Percentiles rank a stretch among this genome's conserved stretches.
These are phyloP conservation scores for Microcos paniculata DNA, from an alignment of 345 rosid genomes.

Conservation along the genomic window DNA sequence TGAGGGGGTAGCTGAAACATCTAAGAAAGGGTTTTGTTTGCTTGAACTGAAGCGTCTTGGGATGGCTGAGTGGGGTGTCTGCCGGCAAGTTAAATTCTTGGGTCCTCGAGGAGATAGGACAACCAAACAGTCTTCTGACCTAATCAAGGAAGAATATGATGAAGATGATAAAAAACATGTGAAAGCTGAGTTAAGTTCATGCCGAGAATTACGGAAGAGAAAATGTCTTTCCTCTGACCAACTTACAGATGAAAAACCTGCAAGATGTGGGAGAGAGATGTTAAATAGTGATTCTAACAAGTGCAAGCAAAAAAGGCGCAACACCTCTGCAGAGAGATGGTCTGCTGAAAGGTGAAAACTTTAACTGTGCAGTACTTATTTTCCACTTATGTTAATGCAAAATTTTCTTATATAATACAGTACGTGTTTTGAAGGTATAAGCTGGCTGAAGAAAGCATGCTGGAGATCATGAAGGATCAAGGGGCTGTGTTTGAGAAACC, in stretches of 20 bases:
- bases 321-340: constrained; percentile 48
- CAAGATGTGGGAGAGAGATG: constrained; percentile 19
- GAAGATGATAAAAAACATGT: constrained; percentile 35
- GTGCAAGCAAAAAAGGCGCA: constrained; percentile 28
- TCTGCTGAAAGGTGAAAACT: constrained; percentile 57
- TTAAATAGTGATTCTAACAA: constrained; percentile 13
- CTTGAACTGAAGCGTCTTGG: constrained; percentile 36
- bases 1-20: constrained; percentile 28
- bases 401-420: background rate
- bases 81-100: constrained; percentile 24
- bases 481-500: constrained; percentile 72
- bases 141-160: constrained; percentile 32
- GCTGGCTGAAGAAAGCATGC: constrained; percentile 59
- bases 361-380: background rate
- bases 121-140: constrained; percentile 24
- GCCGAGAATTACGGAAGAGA: constrained; percentile 38
- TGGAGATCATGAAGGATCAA: constrained; percentile 71
- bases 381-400: background rate
- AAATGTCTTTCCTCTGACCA: constrained; percentile 28
- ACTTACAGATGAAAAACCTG: constrained; percentile 25
- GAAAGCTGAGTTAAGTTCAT: constrained; percentile 21
- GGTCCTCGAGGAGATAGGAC: constrained; percentile 20
- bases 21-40: constrained; percentile 40
- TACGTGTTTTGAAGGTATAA: constrained; percentile 52
- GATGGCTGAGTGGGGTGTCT: constrained; percentile 46